Evolutionary conservation across 192 early-diverging fungal genomes (phyloP).

Genomic region (Cetraspora pellucida): DNA sequence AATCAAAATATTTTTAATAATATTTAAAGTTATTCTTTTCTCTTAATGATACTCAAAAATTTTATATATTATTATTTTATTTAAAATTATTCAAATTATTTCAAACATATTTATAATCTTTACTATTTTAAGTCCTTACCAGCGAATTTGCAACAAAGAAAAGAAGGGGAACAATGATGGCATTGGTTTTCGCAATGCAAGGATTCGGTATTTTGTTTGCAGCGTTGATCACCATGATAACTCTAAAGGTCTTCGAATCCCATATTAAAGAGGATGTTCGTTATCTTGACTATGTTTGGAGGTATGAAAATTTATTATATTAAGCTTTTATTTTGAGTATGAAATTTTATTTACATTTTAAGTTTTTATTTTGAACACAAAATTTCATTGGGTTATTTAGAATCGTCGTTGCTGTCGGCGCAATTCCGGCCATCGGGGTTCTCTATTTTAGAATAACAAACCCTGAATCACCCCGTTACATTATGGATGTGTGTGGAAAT

Average conservation of each 20-base stretch:
- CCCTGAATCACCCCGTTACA: conserved; percentile 80
- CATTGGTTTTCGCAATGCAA: conserved; percentile 88
- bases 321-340: too few relatives aligned
- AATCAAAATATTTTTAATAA: neutral
- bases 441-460: conserved; percentile 84
- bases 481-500: conserved; percentile 64
- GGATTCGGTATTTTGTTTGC: conserved; percentile 84
- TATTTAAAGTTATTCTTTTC: too few relatives aligned
- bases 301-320: conserved; percentile 32
- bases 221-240: conserved; percentile 67
- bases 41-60: too few relatives aligned
- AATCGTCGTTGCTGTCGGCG: conserved; percentile 76
- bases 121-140: conserved; percentile 76
- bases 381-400: too few relatives aligned
- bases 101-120: conserved; percentile 56
- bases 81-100: neutral
- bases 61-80: neutral
- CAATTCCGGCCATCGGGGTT: conserved; percentile 74
- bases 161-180: conserved; percentile 82
- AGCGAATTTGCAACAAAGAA: conserved; percentile 83
- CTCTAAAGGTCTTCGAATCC: conserved; percentile 69
- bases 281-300: conserved; percentile 87
- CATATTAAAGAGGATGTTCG: conserved; percentile 62
- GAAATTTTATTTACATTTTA: too few relatives aligned
- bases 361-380: too few relatives aligned